These are phyloP conservation scores for Ilyonectria destructans DNA, from an alignment of 2,329 filamentous ascomycete genomes.

Conservation along the genomic window DNA sequence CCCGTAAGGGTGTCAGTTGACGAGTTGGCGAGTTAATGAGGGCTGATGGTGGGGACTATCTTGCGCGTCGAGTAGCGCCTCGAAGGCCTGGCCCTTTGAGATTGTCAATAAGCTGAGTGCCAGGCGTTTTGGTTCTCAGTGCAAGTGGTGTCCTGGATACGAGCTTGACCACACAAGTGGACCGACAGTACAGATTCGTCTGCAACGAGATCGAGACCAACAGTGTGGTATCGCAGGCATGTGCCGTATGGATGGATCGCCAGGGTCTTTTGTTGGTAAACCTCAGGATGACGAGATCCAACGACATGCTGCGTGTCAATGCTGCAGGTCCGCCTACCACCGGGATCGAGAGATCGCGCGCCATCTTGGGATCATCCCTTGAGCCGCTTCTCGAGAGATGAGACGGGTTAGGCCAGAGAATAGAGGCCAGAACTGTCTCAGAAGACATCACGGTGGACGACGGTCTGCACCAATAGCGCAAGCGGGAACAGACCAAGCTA, in stretches of 20 bases:
- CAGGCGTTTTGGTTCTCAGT: conserved; percentile 2
- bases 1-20: conserved; percentile 45
- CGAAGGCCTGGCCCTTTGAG: conserved; percentile 13
- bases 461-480: conserved; percentile 2
- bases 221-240: conserved; percentile 36
- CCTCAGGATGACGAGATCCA: conserved; percentile 37
- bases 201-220: conserved; percentile 42
- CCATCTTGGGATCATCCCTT: conserved; percentile 23
- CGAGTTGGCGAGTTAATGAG: conserved; percentile 26
- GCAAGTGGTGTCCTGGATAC: conserved; percentile 32
- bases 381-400: conserved; percentile 19
- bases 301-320: conserved; percentile 48
- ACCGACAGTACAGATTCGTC: conserved; percentile 32
- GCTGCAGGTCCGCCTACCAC: conserved; percentile 43
- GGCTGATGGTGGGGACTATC: conserved; percentile 29
- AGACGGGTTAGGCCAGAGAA: conserved; percentile 21
- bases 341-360: conserved; percentile 28
- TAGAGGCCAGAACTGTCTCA: conserved; percentile 16
- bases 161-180: conserved; percentile 34
- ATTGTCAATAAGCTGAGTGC: not conserved
- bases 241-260: conserved; percentile 41
- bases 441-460: conserved; percentile 7
- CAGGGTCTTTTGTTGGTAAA: conserved; percentile 46
- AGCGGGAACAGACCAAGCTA: not conserved
- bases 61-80: conserved; percentile 38